Evolutionary conservation across 495 filamentous ascomycete genomes (phyloP).

Genomic region (Penicillium goetzii): DNA sequence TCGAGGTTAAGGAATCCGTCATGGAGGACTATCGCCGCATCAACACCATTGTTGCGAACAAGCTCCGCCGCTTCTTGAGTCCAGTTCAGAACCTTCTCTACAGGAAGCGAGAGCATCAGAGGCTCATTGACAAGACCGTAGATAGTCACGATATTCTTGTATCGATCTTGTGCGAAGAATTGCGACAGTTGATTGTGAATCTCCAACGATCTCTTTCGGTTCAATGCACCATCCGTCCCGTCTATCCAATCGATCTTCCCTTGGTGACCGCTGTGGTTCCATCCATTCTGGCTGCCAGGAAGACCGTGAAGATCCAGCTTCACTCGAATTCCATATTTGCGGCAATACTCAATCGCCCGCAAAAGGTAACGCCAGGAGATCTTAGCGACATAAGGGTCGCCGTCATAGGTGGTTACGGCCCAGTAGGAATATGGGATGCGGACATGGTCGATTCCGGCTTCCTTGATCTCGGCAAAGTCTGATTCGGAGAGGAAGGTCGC

Average conservation of each 20-base stretch:
- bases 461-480: constrained; percentile 80
- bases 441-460: constrained; percentile 93
- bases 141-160: constrained; percentile 80
- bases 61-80: constrained; percentile 64
- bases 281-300: constrained; percentile 86
- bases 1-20: constrained; percentile 81
- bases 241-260: constrained; percentile 77
- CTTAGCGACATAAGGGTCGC: constrained; percentile 85
- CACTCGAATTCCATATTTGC: constrained; percentile 90
- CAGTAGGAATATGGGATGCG: constrained; percentile 96
- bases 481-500: constrained; percentile 80
- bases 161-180: constrained; percentile 85
- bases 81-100: constrained; percentile 68
- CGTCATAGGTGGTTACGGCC: constrained; percentile 84
- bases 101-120: constrained; percentile 67
- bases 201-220: constrained; percentile 77
- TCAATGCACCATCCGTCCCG: constrained; percentile 65
- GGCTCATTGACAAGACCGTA: constrained; percentile 91
- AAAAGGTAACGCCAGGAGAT: constrained; percentile 94
- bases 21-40: constrained; percentile 70
- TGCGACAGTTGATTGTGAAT: constrained; percentile 76
- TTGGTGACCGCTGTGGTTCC: constrained; percentile 83
- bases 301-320: constrained; percentile 92
- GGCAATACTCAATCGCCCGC: constrained; percentile 86
- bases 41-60: constrained; percentile 71